phyloP scores from a whole-genome alignment of 352 stramenopile species.

The Saprolegnia parasitica region DNA sequence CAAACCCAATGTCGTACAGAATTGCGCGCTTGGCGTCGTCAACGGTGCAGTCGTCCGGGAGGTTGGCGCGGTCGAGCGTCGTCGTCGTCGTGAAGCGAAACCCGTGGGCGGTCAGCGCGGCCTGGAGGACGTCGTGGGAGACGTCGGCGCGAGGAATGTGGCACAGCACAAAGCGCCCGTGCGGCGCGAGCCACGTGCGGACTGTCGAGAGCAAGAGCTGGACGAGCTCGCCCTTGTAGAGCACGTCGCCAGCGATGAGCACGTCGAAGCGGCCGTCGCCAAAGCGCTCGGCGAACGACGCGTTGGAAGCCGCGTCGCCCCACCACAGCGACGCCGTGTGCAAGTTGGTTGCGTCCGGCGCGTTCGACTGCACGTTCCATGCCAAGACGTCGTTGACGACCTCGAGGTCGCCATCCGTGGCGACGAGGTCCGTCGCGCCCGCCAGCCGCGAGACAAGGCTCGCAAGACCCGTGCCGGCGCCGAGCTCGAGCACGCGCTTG shows the following conservation, averaged over 20 bases:
- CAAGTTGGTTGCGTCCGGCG: constrained; percentile 14
- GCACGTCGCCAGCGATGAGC: constrained; percentile 65
- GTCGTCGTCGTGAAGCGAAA: constrained; percentile 41
- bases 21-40: constrained; percentile 52
- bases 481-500: constrained; percentile 59
- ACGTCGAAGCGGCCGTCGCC: constrained; percentile 37
- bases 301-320: constrained; percentile 44
- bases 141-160: constrained; percentile 71
- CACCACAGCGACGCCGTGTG: constrained; percentile 48
- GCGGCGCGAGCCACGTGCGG: constrained; percentile 30
- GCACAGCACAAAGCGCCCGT: constrained; percentile 48
- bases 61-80: constrained; percentile 30
- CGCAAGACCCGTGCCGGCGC: constrained; percentile 64
- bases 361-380: constrained; percentile 51
- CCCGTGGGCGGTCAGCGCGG: constrained; percentile 39
- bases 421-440: constrained; percentile 42
- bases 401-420: constrained; percentile 63
- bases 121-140: constrained; percentile 50
- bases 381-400: constrained; percentile 42
- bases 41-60: constrained; percentile 46
- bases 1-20: constrained; percentile 46
- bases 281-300: constrained; percentile 31
- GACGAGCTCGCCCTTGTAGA: constrained; percentile 70
- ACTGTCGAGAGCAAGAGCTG: constrained; percentile 61
- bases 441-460: constrained; percentile 60